phyloP scores from a whole-genome alignment of 305 asterid species.

The Fraxinus floribunda region DNA sequence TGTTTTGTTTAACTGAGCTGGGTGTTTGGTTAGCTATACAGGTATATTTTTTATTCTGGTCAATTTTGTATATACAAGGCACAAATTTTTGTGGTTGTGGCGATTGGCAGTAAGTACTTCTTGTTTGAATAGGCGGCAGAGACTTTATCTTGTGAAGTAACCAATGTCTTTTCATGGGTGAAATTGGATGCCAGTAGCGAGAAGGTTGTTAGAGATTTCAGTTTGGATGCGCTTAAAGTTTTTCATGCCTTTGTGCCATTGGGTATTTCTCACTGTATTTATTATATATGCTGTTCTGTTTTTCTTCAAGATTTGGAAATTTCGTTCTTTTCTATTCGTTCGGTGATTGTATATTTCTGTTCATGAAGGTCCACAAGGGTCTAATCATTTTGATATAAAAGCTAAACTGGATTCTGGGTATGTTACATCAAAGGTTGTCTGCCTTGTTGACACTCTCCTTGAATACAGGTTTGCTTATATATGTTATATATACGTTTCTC shows the following conservation, averaged over 20 bases:
- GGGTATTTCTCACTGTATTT: constrained; percentile 37
- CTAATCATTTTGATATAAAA: constrained; percentile 25
- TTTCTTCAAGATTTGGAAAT: neutral
- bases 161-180: constrained; percentile 44
- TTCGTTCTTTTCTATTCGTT: constrained; percentile 17
- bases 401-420: constrained; percentile 49
- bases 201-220: constrained; percentile 42
- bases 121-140: constrained; percentile 60
- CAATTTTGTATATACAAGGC: neutral
- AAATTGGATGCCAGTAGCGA: constrained; percentile 43
- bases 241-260: constrained; percentile 44
- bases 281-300: neutral
- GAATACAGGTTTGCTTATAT: constrained; percentile 62
- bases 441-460: constrained; percentile 66
- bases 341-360: neutral
- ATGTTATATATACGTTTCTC: neutral
- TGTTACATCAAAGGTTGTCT: constrained; percentile 55
- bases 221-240: constrained; percentile 46
- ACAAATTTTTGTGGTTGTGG: neutral
- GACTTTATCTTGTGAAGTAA: constrained; percentile 38
- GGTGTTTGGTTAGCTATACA: constrained; percentile 69
- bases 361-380: constrained; percentile 40
- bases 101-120: constrained; percentile 6
- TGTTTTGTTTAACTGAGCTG: constrained; percentile 64
- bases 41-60: constrained; percentile 39